Percentiles rank a stretch among this genome's conserved stretches.
Evolutionary conservation across 345 rosid genomes (phyloP).

Genomic region (Gossypium herbaceum): DNA sequence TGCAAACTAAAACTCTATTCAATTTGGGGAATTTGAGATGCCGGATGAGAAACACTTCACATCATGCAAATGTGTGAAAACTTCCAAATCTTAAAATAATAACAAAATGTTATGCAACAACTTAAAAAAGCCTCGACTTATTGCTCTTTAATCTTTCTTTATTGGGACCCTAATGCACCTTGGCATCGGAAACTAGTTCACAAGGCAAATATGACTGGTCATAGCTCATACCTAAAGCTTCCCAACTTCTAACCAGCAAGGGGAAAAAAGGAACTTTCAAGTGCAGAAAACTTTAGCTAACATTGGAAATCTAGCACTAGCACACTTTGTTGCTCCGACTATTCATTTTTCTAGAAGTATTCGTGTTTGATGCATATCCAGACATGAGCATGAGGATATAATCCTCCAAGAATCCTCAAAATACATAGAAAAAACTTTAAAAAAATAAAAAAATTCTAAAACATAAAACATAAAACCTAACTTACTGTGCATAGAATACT

Average conservation of each 20-base stretch:
- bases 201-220: not conserved
- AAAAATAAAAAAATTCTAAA: not conserved
- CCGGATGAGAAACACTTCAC: not conserved
- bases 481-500: no score
- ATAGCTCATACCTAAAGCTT: constrained; percentile 2
- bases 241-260: not conserved
- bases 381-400: not conserved
- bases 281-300: not conserved
- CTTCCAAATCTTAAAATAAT: no score
- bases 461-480: no score
- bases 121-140: not conserved
- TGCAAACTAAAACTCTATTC: not conserved
- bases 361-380: not conserved
- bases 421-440: not conserved
- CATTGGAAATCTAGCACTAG: not conserved
- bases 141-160: not conserved
- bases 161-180: not conserved
- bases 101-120: not conserved
- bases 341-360: not conserved
- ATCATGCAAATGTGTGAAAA: no score
- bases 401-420: not conserved
- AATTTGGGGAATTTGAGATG: not conserved
- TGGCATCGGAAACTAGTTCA: not conserved
- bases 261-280: not conserved
- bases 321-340: not conserved